phyloP scores from a whole-genome alignment of 2,329 filamentous ascomycete genomes.

The Fusarium beomiforme region DNA sequence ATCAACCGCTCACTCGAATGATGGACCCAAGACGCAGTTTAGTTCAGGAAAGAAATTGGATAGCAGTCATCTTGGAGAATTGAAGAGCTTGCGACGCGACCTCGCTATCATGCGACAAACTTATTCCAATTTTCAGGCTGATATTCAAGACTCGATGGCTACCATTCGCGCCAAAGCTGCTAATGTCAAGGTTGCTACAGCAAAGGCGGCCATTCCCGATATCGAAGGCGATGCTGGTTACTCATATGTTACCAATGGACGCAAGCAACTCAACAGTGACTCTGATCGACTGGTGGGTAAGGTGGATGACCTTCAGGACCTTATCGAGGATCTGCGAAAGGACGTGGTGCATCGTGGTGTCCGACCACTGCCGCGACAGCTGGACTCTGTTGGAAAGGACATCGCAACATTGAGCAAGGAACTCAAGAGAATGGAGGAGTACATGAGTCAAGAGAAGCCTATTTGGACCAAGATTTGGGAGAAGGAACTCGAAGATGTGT shows the following conservation, averaged over 20 bases:
- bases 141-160: constrained; percentile 89
- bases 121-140: constrained; percentile 89
- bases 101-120: constrained; percentile 92
- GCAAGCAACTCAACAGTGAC: constrained; percentile 86
- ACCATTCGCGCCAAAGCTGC: constrained; percentile 82
- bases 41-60: constrained; percentile 58
- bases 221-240: constrained; percentile 83
- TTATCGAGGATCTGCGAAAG: constrained; percentile 96
- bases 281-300: constrained; percentile 90
- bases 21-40: constrained; percentile 50
- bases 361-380: constrained; percentile 86
- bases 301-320: constrained; percentile 96
- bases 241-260: constrained; percentile 84
- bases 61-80: constrained; percentile 75
- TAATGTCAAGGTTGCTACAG: constrained; percentile 79
- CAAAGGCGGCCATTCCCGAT: constrained; percentile 75
- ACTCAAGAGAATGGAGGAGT: constrained; percentile 93
- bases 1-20: constrained; percentile 54
- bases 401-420: constrained; percentile 84
- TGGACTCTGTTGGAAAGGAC: constrained; percentile 90
- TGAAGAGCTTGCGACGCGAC: constrained; percentile 86
- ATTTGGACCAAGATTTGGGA: constrained; percentile 99
- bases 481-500: constrained; percentile 94
- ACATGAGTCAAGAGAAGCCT: constrained; percentile 89
- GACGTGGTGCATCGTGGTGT: constrained; percentile 95